Conservation (phyloP, 768 basidiomycete species). For the Panaeolus papilionaceus region DNA sequence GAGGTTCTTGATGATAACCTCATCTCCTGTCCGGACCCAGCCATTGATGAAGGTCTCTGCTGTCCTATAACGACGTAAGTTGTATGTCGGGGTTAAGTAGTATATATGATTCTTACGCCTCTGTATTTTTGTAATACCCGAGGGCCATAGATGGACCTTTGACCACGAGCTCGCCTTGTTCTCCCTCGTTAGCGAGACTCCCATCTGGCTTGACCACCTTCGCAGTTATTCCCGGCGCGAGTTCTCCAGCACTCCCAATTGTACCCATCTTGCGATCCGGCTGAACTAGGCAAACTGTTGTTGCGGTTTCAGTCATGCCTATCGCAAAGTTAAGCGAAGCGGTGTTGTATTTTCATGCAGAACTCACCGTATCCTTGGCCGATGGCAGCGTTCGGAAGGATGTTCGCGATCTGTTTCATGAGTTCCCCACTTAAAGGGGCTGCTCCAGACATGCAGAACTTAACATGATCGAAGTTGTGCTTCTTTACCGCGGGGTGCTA, state of each 20-base stretch:
- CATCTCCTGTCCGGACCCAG: constrained; percentile 76
- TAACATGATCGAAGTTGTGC: constrained; percentile 57
- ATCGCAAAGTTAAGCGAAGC: constrained; percentile 4
- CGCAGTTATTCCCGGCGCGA: constrained; percentile 62
- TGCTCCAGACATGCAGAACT: constrained; percentile 62
- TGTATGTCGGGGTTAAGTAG: not conserved
- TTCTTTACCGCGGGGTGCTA: constrained; percentile 60
- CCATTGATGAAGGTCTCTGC: constrained; percentile 68
- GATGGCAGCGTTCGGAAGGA: constrained; percentile 65
- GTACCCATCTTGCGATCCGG: constrained; percentile 49
- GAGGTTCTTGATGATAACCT: constrained; percentile 67
- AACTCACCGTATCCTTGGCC: constrained; percentile 67
- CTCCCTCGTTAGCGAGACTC: constrained; percentile 57
- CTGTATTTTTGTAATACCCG: constrained; percentile 61
- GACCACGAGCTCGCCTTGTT: constrained; percentile 68
- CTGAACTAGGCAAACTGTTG: constrained; percentile 55
- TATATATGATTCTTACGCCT: constrained; percentile 53
- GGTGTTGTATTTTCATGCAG: not conserved
- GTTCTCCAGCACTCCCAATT: constrained; percentile 61
- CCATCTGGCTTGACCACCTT: constrained; percentile 67
- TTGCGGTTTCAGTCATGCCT: constrained; percentile 73
- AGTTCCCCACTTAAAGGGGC: constrained; percentile 69
- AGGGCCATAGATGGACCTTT: constrained; percentile 65
- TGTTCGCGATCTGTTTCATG: constrained; percentile 45
- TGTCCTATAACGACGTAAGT: constrained; percentile 45